Evolutionary conservation across 1,284 basidiomycete species (phyloP), one percentile per base, ranked within the genome.

Genomic region (Cryptococcus maquisensis): DNA sequence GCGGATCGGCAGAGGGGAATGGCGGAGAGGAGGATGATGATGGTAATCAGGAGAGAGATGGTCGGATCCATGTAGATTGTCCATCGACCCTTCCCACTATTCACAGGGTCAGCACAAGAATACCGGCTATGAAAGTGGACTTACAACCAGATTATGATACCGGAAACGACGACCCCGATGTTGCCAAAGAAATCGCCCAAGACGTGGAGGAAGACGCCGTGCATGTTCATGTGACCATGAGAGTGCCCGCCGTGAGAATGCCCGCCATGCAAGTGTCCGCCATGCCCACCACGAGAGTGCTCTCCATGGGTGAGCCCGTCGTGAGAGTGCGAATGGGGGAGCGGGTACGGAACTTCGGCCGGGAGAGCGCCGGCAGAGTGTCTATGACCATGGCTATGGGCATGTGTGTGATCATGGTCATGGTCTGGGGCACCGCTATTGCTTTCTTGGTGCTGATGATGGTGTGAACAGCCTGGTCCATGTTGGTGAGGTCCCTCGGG

Each of bases 151-250:
- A 97, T 95, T 69, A 96, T 80, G 10, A 98, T 82, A 61, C 96
- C 96, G 4, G 94, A 90, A 24, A 86, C 84, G 59, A 99, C 98
- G 60, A 99, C 96, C 57, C 96, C 96, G 59, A 98, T 88, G 74
- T 99, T 98, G 54, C 96, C 95, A 40, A 97, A 81, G 23, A 96
- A 96, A 77, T 99, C 96, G 36, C 96, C 95, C 40, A 98, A 76
- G 26, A 98, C 95, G 75, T 98, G 96, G 21, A 98, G 77, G 53
- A 98, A 82, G 3, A 98, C 82, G 26, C 93, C 96, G 32, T 81
- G 88, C 93, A 98, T 98, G 78, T 98, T 99, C 95, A 99, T 98
- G 5, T 86, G 88, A 3, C 75, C 79, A 69, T 90, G 87, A 1
- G 79, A 72, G 67, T 88, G 86, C 9, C 78, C 77, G 13, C 67